Evolutionary conservation across 345 rosid species (phyloP).

Genomic region (Kandelia obovata): DNA sequence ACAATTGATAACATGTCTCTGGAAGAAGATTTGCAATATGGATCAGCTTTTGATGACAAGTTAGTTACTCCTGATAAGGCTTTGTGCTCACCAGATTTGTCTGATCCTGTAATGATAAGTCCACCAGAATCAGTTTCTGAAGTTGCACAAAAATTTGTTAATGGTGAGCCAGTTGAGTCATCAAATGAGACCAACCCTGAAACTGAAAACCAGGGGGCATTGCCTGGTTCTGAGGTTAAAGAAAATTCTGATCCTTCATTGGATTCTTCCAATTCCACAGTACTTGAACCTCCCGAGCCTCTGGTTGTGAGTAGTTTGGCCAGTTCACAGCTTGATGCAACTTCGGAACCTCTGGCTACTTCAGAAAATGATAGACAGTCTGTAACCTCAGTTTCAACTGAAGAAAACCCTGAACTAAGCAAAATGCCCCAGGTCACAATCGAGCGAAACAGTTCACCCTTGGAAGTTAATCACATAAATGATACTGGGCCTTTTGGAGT

Average conservation of each 20-base stretch:
- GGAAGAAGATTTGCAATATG: constrained; percentile 32
- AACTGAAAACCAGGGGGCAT: constrained; percentile 26
- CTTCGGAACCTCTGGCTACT: constrained; percentile 31
- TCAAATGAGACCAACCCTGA: constrained; percentile 25
- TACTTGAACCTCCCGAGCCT: constrained; percentile 26
- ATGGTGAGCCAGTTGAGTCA: constrained; percentile 29
- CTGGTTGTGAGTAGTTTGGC: constrained; percentile 26
- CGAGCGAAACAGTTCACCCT: constrained; percentile 32
- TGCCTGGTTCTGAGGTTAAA: constrained; percentile 23
- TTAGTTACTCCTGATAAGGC: constrained; percentile 36
- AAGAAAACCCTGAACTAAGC: constrained; percentile 36
- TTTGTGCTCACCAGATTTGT: constrained; percentile 28
- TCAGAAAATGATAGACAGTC: constrained; percentile 28
- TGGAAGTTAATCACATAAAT: constrained; percentile 34
- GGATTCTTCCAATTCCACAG: constrained; percentile 26
- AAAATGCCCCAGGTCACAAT: constrained; percentile 26
- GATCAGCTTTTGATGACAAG: constrained; percentile 28
- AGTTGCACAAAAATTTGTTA: constrained; percentile 24
- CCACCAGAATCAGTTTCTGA: constrained; percentile 32
- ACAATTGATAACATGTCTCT: constrained; percentile 21
- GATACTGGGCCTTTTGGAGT: constrained; percentile 33
- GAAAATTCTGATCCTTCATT: constrained; percentile 18
- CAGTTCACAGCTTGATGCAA: constrained; percentile 35
- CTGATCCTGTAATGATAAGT: constrained; percentile 29
- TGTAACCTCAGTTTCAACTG: constrained; percentile 21